Evolutionary conservation across 2,329 filamentous ascomycete genomes (phyloP).

Genomic region (Amauroascus niger): DNA sequence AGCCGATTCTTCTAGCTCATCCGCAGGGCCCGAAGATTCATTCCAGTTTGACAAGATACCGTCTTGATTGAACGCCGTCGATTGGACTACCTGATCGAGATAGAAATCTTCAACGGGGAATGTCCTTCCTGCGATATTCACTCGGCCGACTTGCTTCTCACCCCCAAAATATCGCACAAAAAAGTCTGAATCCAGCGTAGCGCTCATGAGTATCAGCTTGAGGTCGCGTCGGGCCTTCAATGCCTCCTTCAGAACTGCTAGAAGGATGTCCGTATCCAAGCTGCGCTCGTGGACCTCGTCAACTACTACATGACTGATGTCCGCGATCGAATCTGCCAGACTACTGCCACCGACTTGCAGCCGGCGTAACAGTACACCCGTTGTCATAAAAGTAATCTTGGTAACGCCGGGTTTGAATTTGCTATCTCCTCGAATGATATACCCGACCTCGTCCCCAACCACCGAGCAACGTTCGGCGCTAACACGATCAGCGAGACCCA

Average conservation of each 20-base stretch:
- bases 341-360: constrained; percentile 85
- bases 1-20: constrained; percentile 35
- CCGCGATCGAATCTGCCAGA: constrained; percentile 68
- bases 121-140: constrained; percentile 82
- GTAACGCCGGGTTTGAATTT: constrained; percentile 61
- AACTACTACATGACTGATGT: constrained; percentile 89
- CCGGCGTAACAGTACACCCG: constrained; percentile 78
- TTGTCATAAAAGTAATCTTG: constrained; percentile 91
- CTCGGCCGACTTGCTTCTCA: constrained; percentile 60
- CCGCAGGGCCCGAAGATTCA: constrained; percentile 21
- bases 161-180: constrained; percentile 77
- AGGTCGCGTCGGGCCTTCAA: constrained; percentile 64
- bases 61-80: constrained; percentile 59
- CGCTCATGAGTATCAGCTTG: constrained; percentile 91
- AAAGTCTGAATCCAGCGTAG: constrained; percentile 77
- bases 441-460: constrained; percentile 83
- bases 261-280: constrained; percentile 85
- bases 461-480: constrained; percentile 76
- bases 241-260: constrained; percentile 78
- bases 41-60: constrained; percentile 26
- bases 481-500: constrained; percentile 88
- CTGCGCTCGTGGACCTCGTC: constrained; percentile 96
- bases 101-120: constrained; percentile 86
- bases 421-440: constrained; percentile 82
- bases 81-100: constrained; percentile 72